These are phyloP conservation scores for Nicotiana paniculata DNA, from an alignment of 257 asterid genomes.

Conservation along the genomic window DNA sequence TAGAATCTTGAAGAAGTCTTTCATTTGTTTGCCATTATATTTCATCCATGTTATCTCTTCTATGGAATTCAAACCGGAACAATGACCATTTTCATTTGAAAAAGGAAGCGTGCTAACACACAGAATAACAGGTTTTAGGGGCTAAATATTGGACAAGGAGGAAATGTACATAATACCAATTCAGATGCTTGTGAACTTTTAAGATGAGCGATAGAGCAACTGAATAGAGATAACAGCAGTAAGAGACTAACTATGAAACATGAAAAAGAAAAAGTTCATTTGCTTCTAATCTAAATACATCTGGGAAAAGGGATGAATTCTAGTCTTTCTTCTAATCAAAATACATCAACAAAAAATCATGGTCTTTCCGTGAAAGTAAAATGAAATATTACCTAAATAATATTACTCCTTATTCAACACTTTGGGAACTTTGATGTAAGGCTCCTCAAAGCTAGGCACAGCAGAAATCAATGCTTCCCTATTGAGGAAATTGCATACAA, in stretches of 20 bases:
- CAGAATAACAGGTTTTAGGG: no score
- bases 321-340: neutral
- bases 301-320: neutral
- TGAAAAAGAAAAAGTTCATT: no score
- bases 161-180: neutral
- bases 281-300: neutral
- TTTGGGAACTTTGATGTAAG: slow-evolving; percentile 82
- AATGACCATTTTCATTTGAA: no score
- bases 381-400: neutral
- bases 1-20: no score
- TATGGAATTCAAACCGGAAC: no score
- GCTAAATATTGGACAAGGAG: neutral
- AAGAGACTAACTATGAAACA: neutral
- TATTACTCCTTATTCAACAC: slow-evolving; percentile 63
- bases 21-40: no score
- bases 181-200: neutral
- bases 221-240: neutral
- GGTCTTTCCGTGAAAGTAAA: neutral
- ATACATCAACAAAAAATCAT: neutral
- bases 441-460: slow-evolving; percentile 61
- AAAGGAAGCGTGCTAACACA: no score
- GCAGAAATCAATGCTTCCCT: slow-evolving; percentile 69
- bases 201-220: neutral
- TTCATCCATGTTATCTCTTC: no score
- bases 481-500: neutral